phyloP scores from a whole-genome alignment of 306 rosid species.

The Rosa lucieae region DNA sequence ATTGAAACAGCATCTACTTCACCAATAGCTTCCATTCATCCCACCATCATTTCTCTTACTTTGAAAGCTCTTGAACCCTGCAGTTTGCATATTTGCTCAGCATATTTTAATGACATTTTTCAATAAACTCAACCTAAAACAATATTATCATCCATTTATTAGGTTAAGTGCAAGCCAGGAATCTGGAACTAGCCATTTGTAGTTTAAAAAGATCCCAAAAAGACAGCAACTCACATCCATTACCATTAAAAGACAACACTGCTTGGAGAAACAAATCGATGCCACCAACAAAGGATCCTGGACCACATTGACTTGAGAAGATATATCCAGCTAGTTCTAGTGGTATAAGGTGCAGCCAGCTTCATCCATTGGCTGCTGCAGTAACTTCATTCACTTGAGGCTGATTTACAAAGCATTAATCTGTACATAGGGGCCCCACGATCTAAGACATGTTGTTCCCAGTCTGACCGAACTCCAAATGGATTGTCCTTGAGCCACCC shows the following conservation, averaged over 20 bases:
- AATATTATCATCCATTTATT: not conserved
- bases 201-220: not conserved
- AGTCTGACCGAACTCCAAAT: constrained; percentile 73
- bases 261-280: constrained; percentile 15
- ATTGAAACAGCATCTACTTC: not conserved
- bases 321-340: constrained; percentile 2
- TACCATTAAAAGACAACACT: not conserved
- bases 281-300: not conserved
- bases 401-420: constrained; percentile 64
- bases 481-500: constrained; percentile 87
- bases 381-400: constrained; percentile 23
- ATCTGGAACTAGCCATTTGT: not conserved
- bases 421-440: constrained; percentile 77
- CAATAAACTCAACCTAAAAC: not conserved
- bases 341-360: constrained; percentile 8
- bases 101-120: not conserved
- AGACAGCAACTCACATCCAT: not conserved
- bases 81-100: not conserved
- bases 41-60: not conserved
- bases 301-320: constrained; percentile 1
- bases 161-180: constrained; percentile 3
- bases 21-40: not conserved
- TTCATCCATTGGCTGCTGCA: constrained; percentile 18
- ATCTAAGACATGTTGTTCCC: constrained; percentile 82
- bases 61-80: not conserved